Conservation (phyloP, 2,329 filamentous ascomycete species). For the Penicillium decumbens region DNA sequence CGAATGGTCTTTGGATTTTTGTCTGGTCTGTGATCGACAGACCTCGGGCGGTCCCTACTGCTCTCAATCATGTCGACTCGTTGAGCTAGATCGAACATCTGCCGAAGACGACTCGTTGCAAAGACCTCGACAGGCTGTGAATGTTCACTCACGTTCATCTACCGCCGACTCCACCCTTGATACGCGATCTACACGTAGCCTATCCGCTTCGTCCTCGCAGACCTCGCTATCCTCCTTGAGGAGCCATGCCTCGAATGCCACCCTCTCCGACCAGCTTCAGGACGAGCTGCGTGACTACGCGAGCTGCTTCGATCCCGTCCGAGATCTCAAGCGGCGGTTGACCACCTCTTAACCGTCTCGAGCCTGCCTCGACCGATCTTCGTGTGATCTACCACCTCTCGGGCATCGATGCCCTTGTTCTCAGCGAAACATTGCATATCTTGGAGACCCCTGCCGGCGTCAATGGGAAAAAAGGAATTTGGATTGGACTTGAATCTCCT, state of each 20-base stretch:
- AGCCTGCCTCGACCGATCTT: not conserved
- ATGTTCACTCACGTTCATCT: constrained; percentile 14
- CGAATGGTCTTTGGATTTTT: constrained; percentile 83
- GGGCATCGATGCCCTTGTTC: not conserved
- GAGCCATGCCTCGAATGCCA: constrained; percentile 53
- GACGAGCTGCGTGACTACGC: constrained; percentile 81
- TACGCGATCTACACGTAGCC: constrained; percentile 19
- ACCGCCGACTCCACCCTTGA: constrained; percentile 17
- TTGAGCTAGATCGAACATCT: constrained; percentile 73
- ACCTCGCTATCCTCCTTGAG: constrained; percentile 77
- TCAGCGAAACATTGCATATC: constrained; percentile 17
- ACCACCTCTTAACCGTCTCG: constrained; percentile 26
- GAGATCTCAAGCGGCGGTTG: constrained; percentile 45
- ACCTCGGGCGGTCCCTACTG: constrained; percentile 79
- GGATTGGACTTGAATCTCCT: not conserved
- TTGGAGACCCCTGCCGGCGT: constrained; percentile 12
- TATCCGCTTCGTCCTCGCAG: constrained; percentile 67
- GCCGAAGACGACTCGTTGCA: constrained; percentile 39
- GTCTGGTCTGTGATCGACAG: constrained; percentile 88
- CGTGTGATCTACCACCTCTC: not conserved
- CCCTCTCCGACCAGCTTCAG: constrained; percentile 69
- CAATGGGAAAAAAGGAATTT: constrained; percentile 8
- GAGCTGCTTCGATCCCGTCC: constrained; percentile 79
- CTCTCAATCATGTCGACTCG: constrained; percentile 83
- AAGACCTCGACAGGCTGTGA: constrained; percentile 8